Evolutionary conservation across 1,284 basidiomycete species (phyloP), one percentile per base, ranked within the genome.

Genomic region (Ustilago xerochloae): DNA sequence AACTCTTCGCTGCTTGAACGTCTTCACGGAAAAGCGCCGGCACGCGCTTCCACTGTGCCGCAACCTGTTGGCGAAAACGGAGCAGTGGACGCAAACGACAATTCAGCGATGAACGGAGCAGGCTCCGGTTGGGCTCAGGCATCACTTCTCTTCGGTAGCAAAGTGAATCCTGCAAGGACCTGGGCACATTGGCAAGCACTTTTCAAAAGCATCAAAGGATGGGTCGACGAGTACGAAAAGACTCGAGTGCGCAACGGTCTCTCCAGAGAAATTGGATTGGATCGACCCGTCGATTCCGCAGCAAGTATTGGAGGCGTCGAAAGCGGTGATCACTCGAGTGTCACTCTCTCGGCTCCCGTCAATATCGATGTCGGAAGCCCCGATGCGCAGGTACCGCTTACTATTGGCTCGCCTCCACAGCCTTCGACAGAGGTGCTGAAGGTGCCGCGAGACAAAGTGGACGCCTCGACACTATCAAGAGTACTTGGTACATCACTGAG

Each of bases 171-270:
- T 3, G 20, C 28, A 3, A 55, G 81, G n/a, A 80, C 80, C 2
- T 82, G 80, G 80, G 35, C 60, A 29, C 80, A 83, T 49, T 83
- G 81, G 81, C 53, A 54, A 32, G 29, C 47, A 18, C 64, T 83
- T 18, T 65, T 70, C 54, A 56, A 62, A 32, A 82, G 80, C 51
- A 76, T 83, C 28, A 65, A 71, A 15, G 60, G 51, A 18, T 83
- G 81, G 81, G 56, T 82, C 9, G 69, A 78, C n/a, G 73, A 76
- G 51, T 83, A 83, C 61, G 81, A 83, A 58, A 71, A 63, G 36
- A 47, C 65, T 3, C 59, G 81, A 1, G 74, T 83, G 7, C 75
- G 69, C 10, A 49, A 58, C 29, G 73, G 75, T 7, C 54, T 83
- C 5, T 66, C 81, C 32, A 74, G 74, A 15, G 81, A 83, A 58